These are phyloP conservation scores for Globisporangium nodosum DNA, from an alignment of 352 stramenopile species.

Conservation along the genomic window DNA sequence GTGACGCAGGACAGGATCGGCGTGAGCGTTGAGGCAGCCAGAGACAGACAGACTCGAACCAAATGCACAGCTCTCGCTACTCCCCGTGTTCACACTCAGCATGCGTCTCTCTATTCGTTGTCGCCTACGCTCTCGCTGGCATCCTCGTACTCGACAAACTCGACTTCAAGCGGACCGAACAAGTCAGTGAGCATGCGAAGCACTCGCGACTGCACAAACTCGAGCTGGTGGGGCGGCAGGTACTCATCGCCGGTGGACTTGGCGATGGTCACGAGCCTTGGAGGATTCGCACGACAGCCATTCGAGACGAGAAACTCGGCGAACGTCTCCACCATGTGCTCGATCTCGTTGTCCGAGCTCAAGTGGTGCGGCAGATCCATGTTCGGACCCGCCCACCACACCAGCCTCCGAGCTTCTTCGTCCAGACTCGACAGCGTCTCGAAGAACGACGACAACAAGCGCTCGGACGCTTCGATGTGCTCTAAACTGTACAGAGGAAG, in stretches of 20 bases:
- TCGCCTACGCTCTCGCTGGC: not conserved
- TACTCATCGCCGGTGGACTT: conserved; percentile 75
- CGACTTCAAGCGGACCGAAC: conserved; percentile 25
- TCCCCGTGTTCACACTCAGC: not conserved
- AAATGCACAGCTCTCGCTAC: not conserved
- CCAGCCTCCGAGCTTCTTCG: conserved; percentile 15
- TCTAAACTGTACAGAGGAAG: conserved; percentile 21
- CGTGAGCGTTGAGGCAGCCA: not conserved
- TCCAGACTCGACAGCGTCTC: conserved; percentile 20
- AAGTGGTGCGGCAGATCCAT: conserved; percentile 66
- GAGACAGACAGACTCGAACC: not conserved
- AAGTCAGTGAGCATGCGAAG: conserved; percentile 40
- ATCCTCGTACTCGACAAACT: conserved; percentile 51
- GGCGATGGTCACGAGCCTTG: conserved; percentile 77
- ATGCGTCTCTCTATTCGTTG: not conserved
- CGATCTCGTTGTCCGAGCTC: conserved; percentile 49
- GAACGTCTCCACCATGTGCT: conserved; percentile 30
- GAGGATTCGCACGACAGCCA: conserved; percentile 21
- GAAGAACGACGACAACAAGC: conserved; percentile 21
- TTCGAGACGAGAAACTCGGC: conserved; percentile 24
- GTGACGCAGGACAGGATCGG: not conserved
- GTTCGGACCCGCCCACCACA: conserved; percentile 51
- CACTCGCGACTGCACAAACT: conserved; percentile 36
- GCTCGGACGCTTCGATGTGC: not conserved
- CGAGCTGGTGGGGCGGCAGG: conserved; percentile 55